A percentile compares a stretch with the other conserved stretches of the same genome.
phyloP scores from a whole-genome alignment of 2,329 filamentous ascomycete species.

The Zelopaecilomyces penicillatus region DNA sequence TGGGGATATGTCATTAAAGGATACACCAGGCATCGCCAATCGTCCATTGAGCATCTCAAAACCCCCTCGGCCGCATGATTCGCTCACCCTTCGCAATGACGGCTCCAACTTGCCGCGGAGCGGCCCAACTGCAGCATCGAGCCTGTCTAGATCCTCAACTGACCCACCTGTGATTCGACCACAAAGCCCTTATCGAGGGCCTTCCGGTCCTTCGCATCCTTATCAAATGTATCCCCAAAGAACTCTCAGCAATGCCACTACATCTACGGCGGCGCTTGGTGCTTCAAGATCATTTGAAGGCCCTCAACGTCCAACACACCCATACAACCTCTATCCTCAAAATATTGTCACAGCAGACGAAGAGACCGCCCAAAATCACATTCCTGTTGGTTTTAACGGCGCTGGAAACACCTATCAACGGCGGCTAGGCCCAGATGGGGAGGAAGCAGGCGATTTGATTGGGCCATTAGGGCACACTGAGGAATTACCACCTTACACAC shows the following conservation, averaged over 20 bases:
- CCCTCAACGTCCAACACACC: slow-evolving; percentile 64
- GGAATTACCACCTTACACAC: slow-evolving; percentile 82
- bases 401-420: slow-evolving; percentile 59
- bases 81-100: slow-evolving; percentile 45
- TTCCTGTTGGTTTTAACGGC: slow-evolving; percentile 69
- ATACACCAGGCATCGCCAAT: slow-evolving; percentile 15
- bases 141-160: slow-evolving; percentile 22
- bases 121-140: slow-evolving; percentile 3
- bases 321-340: slow-evolving; percentile 81
- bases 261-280: slow-evolving; percentile 47
- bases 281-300: slow-evolving; percentile 44
- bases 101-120: slow-evolving; percentile 25
- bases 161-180: slow-evolving; percentile 31
- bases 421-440: slow-evolving; percentile 68
- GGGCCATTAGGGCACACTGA: slow-evolving; percentile 84
- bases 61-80: slow-evolving; percentile 38
- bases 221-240: slow-evolving; percentile 79
- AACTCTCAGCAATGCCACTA: slow-evolving; percentile 60
- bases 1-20: slow-evolving; percentile 15
- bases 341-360: slow-evolving; percentile 52
- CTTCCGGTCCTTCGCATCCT: slow-evolving; percentile 69
- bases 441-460: slow-evolving; percentile 80
- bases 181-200: slow-evolving; percentile 61
- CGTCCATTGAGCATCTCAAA: slow-evolving; percentile 51
- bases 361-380: slow-evolving; percentile 35